These are phyloP conservation scores for Mitragyna speciosa DNA, from an alignment of 257 asterid species.

Conservation along the genomic window DNA sequence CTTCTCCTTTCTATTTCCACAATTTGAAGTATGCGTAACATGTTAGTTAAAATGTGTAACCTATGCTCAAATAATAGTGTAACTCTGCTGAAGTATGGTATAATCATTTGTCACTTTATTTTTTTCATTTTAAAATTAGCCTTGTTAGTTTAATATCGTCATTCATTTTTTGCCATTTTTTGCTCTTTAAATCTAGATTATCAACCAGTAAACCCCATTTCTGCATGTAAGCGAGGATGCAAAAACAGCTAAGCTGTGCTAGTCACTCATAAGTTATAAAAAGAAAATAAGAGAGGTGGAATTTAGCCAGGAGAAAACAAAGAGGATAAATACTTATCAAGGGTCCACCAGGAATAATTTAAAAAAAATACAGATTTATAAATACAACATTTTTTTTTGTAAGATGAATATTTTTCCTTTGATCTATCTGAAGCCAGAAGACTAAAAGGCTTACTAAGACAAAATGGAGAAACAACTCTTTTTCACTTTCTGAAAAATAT, in stretches of 20 bases:
- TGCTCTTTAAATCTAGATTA: too few species aligned
- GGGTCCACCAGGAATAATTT: not conserved
- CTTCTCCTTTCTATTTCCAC: too few species aligned
- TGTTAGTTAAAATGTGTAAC: too few species aligned
- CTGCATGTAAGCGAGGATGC: constrained; percentile 96
- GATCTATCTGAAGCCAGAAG: not conserved
- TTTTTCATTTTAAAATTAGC: too few species aligned
- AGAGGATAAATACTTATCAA: not conserved
- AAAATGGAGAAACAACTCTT: not conserved
- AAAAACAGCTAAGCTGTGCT: constrained; percentile 90
- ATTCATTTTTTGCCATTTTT: too few species aligned
- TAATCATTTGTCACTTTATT: too few species aligned
- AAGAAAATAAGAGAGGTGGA: not conserved
- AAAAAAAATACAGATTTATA: not conserved
- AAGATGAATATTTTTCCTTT: not conserved
- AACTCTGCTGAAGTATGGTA: too few species aligned
- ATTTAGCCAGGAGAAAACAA: not conserved
- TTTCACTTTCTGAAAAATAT: not conserved
- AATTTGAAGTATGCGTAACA: too few species aligned
- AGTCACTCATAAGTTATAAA: constrained; percentile 45
- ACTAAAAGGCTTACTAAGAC: not conserved
- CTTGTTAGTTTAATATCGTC: too few species aligned
- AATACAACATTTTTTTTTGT: not conserved
- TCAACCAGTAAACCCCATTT: too few species aligned
- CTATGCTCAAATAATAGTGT: too few species aligned